Conservation (phyloP, 2,329 filamentous ascomycete genomes). For the Arachnomyces sp. region DNA sequence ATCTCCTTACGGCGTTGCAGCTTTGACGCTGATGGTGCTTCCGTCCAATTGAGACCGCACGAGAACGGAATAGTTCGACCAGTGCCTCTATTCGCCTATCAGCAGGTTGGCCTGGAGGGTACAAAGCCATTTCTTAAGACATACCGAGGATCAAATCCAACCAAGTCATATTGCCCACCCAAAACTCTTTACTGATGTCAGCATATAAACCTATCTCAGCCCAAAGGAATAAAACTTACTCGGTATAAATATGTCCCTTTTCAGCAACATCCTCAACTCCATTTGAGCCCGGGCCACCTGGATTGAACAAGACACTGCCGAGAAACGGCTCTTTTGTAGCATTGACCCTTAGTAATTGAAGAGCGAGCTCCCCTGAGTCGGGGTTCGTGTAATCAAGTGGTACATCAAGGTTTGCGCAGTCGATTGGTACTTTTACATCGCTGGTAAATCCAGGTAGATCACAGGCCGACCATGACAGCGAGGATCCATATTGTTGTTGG, state of each 20-base stretch:
- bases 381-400: conserved; percentile 35
- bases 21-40: no score
- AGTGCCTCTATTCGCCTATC: conserved; percentile 3
- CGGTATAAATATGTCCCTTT: neutral
- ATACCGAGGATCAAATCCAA: conserved; percentile 13
- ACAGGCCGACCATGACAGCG: no score
- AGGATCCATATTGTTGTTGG: no score
- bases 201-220: neutral
- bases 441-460: no score
- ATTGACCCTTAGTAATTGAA: conserved; percentile 27
- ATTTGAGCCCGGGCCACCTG: conserved; percentile 10
- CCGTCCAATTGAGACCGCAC: neutral
- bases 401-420: conserved; percentile 30
- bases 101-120: neutral
- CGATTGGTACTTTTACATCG: neutral
- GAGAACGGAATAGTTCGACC: conserved; percentile 6
- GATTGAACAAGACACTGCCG: conserved; percentile 34
- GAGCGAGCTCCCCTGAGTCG: conserved; percentile 18
- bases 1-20: neutral
- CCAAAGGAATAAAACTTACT: conserved; percentile 1
- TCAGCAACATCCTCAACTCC: conserved; percentile 5
- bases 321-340: conserved; percentile 23
- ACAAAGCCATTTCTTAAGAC: neutral
- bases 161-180: conserved; percentile 9
- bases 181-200: conserved; percentile 1